A percentile compares a stretch with the other conserved stretches of the same genome.
Conservation (phyloP, 2,329 filamentous ascomycete genomes). For the Monosporascus cannonballus region DNA sequence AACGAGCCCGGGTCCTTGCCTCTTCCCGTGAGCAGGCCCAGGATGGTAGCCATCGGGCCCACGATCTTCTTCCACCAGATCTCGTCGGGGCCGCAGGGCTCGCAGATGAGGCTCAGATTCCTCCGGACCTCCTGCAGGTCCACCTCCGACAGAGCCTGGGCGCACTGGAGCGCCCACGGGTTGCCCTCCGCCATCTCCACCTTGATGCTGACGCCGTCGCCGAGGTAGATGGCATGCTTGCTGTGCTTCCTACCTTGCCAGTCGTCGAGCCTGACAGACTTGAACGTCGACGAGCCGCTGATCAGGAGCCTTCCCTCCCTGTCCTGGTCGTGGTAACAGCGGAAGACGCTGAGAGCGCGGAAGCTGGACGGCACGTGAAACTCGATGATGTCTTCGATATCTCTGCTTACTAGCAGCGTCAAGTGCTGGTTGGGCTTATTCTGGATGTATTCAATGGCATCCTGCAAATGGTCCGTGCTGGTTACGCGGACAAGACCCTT, state of each 20-base stretch:
- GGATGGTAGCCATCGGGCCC: conserved; percentile 2
- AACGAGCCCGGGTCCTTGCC: conserved; percentile 2
- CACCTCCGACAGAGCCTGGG: background rate
- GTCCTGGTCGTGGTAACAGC: conserved; percentile 1
- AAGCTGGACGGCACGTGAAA: conserved; percentile 1
- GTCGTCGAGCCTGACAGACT: conserved; percentile 1
- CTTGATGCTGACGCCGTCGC: conserved; percentile 4
- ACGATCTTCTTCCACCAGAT: background rate
- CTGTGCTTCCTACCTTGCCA: conserved; percentile 4
- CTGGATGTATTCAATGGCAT: conserved; percentile 2
- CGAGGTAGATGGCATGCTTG: conserved; percentile 4
- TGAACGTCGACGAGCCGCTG: conserved; percentile 1
- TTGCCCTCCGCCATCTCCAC: background rate
- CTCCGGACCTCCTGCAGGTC: background rate
- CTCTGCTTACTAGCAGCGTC: conserved; percentile 2
- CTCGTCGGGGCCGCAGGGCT: background rate
- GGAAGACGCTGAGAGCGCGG: conserved; percentile 3
- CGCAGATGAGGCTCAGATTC: background rate
- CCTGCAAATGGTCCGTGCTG: conserved; percentile 1
- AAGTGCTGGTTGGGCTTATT: conserved; percentile 1
- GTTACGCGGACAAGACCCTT: conserved; percentile 1
- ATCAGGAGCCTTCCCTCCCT: conserved; percentile 1
- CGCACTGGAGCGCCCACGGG: background rate
- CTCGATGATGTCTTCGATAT: conserved; percentile 1
- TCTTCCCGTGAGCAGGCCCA: conserved; percentile 3